Conservation (phyloP, 441 rosid species). For the Jatropha podagrica region DNA sequence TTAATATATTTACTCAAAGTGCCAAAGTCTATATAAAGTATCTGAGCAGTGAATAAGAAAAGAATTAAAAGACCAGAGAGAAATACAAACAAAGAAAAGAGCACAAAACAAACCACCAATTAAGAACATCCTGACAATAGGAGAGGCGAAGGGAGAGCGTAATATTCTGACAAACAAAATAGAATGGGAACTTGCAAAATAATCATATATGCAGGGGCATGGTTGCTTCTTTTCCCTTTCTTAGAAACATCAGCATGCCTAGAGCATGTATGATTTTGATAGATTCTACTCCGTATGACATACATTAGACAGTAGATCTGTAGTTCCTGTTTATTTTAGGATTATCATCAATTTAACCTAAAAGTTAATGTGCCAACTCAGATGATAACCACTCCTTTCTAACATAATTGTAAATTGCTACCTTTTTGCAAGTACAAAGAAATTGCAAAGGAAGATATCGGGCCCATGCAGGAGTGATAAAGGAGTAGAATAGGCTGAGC, state of each 20-base stretch:
- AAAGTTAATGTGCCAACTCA: background rate
- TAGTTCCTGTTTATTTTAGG: background rate
- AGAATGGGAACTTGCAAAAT: background rate
- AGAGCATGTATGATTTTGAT: background rate
- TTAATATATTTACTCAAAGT: background rate
- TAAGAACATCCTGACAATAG: background rate
- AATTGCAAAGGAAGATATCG: too few species aligned
- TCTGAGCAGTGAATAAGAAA: background rate
- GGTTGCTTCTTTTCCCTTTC: background rate
- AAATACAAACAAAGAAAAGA: background rate
- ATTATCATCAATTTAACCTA: background rate
- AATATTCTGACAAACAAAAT: background rate
- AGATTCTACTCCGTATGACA: background rate
- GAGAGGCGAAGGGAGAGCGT: background rate
- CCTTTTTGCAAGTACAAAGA: too few species aligned
- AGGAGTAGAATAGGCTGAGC: too few species aligned
- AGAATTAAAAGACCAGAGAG: constrained; percentile 1
- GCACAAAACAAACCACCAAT: background rate
- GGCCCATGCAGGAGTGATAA: too few species aligned
- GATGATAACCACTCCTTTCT: background rate
- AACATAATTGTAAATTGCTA: background rate
- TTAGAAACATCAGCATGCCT: background rate
- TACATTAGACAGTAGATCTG: background rate
- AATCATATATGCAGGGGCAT: background rate
- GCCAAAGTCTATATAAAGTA: background rate